Conservation (phyloP, 2,329 filamentous ascomycete species). For the Tolypocladium ovalisporum region DNA sequence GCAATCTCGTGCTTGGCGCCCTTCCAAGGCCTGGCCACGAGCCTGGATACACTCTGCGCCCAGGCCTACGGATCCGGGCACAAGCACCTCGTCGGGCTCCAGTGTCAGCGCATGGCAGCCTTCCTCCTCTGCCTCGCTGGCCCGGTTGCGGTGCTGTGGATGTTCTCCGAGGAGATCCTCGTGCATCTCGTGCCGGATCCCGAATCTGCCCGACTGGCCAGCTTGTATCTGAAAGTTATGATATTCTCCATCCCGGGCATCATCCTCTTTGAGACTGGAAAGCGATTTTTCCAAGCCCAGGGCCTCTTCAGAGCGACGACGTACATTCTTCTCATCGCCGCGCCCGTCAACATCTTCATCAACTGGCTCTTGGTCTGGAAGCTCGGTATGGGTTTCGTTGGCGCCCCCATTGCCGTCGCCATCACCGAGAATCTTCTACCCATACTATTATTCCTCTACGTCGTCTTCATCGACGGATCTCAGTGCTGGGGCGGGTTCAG, state of each 20-base stretch:
- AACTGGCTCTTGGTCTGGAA: slow-evolving; percentile 74
- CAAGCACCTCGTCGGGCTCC: slow-evolving; percentile 76
- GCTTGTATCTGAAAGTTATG: slow-evolving; percentile 61
- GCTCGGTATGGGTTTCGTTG: slow-evolving; percentile 58
- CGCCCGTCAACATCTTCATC: slow-evolving; percentile 65
- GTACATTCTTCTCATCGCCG: slow-evolving; percentile 65
- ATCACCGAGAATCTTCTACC: slow-evolving; percentile 72
- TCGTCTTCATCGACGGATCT: slow-evolving; percentile 59
- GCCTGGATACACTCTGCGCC: slow-evolving; percentile 82
- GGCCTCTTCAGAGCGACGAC: slow-evolving; percentile 70
- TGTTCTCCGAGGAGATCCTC: slow-evolving; percentile 56
- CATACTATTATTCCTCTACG: slow-evolving; percentile 65
- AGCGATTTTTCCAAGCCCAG: slow-evolving; percentile 74
- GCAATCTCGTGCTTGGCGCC: slow-evolving; percentile 70
- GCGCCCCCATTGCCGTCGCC: slow-evolving; percentile 70
- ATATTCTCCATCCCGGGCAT: slow-evolving; percentile 66
- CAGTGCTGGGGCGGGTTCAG: slow-evolving; percentile 82
- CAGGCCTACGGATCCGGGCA: slow-evolving; percentile 90
- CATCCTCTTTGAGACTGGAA: slow-evolving; percentile 66
- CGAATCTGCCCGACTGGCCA: slow-evolving; percentile 59
- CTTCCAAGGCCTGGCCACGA: slow-evolving; percentile 78
- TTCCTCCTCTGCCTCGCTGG: slow-evolving; percentile 64
- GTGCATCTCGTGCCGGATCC: slow-evolving; percentile 28
- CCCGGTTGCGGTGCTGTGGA: slow-evolving; percentile 64
- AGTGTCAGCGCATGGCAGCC: slow-evolving; percentile 70